These are phyloP conservation scores for Magnaporthiopsis rhizophila DNA, from an alignment of 2,329 filamentous ascomycete species.

Conservation along the genomic window DNA sequence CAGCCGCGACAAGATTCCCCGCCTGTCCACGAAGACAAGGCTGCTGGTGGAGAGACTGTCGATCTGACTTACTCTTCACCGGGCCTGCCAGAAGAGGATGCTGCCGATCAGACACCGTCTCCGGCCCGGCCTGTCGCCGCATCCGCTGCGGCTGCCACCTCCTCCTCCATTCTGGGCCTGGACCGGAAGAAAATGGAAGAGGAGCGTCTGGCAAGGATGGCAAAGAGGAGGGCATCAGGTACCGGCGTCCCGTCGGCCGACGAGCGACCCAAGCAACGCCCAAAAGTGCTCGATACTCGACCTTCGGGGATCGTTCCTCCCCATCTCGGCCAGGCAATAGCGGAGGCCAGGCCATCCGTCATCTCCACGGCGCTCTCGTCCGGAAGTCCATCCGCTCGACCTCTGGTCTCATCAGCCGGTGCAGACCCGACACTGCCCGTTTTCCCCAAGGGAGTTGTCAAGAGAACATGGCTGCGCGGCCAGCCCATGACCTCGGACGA, in stretches of 20 bases:
- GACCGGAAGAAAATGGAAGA: conserved; percentile 80
- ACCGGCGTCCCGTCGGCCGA: neutral
- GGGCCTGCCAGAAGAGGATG: too few relatives aligned
- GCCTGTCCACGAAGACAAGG: neutral
- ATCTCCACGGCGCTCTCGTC: neutral
- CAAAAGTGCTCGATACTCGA: neutral
- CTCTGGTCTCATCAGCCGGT: neutral
- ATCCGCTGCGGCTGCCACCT: conserved; percentile 8
- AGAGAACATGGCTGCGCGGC: conserved; percentile 70
- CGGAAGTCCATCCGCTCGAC: neutral
- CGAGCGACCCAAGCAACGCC: conserved; percentile 8
- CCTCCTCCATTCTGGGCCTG: conserved; percentile 41
- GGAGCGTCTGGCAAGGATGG: conserved; percentile 65
- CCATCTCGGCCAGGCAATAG: neutral
- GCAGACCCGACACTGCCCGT: neutral
- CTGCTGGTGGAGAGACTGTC: conserved; percentile 8
- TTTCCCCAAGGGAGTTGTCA: conserved; percentile 57
- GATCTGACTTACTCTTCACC: conserved; percentile 15
- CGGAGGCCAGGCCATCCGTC: neutral
- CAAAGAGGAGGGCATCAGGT: conserved; percentile 38
- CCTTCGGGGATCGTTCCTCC: neutral
- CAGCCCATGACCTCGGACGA: conserved; percentile 57
- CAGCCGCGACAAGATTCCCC: too few relatives aligned
- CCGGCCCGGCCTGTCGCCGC: conserved; percentile 9
- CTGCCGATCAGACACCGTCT: neutral